These are phyloP conservation scores for Yamadazyma sp. DNA, from an alignment of 805 yeast species.

Conservation along the genomic window DNA sequence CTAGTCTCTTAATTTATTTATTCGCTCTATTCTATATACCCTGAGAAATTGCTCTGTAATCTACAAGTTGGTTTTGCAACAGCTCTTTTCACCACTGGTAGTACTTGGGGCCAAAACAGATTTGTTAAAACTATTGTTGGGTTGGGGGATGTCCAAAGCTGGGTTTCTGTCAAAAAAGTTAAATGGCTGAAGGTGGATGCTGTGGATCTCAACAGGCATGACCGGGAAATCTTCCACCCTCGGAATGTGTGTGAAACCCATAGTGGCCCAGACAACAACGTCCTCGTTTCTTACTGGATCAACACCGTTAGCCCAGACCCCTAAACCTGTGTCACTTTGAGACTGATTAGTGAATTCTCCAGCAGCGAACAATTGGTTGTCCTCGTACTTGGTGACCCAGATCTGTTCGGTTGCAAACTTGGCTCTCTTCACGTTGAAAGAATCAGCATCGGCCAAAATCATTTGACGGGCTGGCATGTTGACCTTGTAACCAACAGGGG, in stretches of 20 bases:
- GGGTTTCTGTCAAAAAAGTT: slow-evolving; percentile 80
- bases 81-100: slow-evolving; percentile 22
- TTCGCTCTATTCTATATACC: background rate
- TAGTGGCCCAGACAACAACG: slow-evolving; percentile 76
- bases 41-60: background rate
- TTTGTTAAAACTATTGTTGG: slow-evolving; percentile 66
- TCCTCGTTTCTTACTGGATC: slow-evolving; percentile 74
- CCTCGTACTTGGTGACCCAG: slow-evolving; percentile 79
- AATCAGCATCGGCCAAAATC: slow-evolving; percentile 63
- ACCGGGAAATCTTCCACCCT: slow-evolving; percentile 87
- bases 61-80: slow-evolving; percentile 35
- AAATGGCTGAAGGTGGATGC: slow-evolving; percentile 62
- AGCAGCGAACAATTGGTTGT: slow-evolving; percentile 72
- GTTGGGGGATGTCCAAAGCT: slow-evolving; percentile 73
- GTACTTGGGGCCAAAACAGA: slow-evolving; percentile 40
- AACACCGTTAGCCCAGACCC: slow-evolving; percentile 65
- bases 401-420: slow-evolving; percentile 72
- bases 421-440: slow-evolving; percentile 71
- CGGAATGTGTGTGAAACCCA: slow-evolving; percentile 81
- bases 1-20: background rate
- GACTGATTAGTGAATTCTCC: slow-evolving; percentile 89
- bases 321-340: slow-evolving; percentile 65
- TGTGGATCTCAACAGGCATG: slow-evolving; percentile 80
- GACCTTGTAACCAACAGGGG: slow-evolving; percentile 76
- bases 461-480: slow-evolving; percentile 74